Conservation (phyloP, 306 rosid genomes). For the Trichosanthes truncata region DNA sequence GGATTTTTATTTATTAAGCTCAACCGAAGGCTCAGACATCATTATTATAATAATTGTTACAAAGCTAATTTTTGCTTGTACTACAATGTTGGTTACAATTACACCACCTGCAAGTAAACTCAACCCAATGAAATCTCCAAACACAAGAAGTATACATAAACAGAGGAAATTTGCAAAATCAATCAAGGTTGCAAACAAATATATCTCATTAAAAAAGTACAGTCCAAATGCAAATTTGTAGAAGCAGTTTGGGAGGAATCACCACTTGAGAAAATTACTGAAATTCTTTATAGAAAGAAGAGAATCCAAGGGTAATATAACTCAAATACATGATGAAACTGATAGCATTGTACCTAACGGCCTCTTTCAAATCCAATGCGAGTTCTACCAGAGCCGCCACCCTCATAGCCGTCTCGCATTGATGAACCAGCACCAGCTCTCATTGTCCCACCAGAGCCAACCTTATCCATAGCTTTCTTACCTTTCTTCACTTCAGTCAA, state of each 20-base stretch:
- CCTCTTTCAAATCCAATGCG: constrained; percentile 86
- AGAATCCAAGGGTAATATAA: background rate
- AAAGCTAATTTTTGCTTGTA: too few relatives aligned
- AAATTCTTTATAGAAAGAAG: background rate
- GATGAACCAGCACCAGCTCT: constrained; percentile 86
- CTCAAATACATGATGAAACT: background rate
- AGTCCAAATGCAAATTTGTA: background rate
- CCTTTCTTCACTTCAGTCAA: constrained; percentile 71
- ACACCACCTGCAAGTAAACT: background rate
- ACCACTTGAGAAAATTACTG: background rate
- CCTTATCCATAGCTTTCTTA: constrained; percentile 62
- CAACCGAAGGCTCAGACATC: too few relatives aligned
- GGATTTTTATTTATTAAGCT: too few relatives aligned
- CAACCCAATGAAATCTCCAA: background rate
- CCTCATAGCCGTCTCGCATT: constrained; percentile 54
- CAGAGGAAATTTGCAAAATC: background rate
- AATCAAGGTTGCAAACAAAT: background rate
- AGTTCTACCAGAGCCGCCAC: constrained; percentile 67
- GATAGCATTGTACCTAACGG: constrained; percentile 17
- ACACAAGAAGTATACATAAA: background rate
- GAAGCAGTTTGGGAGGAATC: background rate
- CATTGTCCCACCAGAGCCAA: constrained; percentile 74
- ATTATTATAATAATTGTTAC: too few relatives aligned
- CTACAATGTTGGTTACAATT: background rate
- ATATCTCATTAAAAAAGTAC: background rate